A percentile compares a stretch with the other conserved stretches of the same genome.
phyloP scores from a whole-genome alignment of 2,329 filamentous ascomycete species.

The Penicillium sp. region DNA sequence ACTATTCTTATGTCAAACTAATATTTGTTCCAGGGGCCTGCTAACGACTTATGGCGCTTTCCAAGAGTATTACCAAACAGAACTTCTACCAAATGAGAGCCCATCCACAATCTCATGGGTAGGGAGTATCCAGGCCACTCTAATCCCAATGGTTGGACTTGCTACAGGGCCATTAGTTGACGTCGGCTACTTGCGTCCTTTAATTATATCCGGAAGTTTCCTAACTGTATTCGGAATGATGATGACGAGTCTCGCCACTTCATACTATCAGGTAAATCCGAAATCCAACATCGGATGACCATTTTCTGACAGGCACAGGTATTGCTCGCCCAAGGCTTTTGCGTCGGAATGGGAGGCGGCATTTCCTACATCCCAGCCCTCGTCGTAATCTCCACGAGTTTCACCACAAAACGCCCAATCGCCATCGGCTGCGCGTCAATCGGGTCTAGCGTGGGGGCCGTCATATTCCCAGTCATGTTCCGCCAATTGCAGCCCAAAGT shows the following conservation, averaged over 20 bases:
- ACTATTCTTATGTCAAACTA: not conserved
- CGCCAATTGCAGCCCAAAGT: constrained; percentile 47
- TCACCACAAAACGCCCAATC: constrained; percentile 43
- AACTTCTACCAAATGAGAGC: constrained; percentile 27
- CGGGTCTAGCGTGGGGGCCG: constrained; percentile 51
- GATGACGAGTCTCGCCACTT: constrained; percentile 24
- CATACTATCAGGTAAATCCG: constrained; percentile 24
- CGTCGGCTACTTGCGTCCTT: constrained; percentile 35
- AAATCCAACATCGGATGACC: not conserved
- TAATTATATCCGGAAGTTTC: constrained; percentile 37
- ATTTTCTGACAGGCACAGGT: constrained; percentile 23
- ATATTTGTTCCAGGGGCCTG: constrained; percentile 27
- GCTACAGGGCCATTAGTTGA: constrained; percentile 45
- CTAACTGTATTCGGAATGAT: constrained; percentile 30
- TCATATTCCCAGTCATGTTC: constrained; percentile 51
- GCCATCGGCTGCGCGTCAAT: constrained; percentile 51
- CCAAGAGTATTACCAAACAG: constrained; percentile 42
- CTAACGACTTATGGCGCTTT: constrained; percentile 43
- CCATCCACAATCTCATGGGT: constrained; percentile 44
- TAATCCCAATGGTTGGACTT: constrained; percentile 42
- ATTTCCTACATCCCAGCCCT: constrained; percentile 28
- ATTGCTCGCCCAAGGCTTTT: constrained; percentile 40
- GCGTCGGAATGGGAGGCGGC: constrained; percentile 26
- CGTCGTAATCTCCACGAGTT: constrained; percentile 25
- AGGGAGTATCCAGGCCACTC: constrained; percentile 40